Evolutionary conservation across 1,139 yeast species (phyloP).

Genomic region (Nakaseomyces nivariensis): DNA sequence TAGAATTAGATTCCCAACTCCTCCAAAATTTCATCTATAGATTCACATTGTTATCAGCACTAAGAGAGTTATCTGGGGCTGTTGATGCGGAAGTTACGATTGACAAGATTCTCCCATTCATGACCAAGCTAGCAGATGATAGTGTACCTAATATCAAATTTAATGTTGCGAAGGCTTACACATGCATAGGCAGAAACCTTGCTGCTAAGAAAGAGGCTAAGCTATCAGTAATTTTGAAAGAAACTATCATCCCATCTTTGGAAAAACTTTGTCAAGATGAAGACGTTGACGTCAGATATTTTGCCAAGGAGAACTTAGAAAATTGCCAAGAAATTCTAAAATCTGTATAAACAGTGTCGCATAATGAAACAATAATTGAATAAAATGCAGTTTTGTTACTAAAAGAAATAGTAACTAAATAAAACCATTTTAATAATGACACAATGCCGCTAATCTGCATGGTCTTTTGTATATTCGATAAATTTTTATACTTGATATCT

Average conservation of each 20-base stretch:
- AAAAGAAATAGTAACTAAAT: neutral
- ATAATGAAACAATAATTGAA: neutral
- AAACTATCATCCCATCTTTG: constrained; percentile 54
- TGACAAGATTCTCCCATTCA: constrained; percentile 67
- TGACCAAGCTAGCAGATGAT: constrained; percentile 62
- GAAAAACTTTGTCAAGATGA: constrained; percentile 57
- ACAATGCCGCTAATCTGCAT: neutral
- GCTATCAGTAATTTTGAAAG: constrained; percentile 37
- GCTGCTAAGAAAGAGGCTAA: constrained; percentile 19
- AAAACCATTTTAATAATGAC: neutral
- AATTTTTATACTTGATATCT: neutral
- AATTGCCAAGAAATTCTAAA: constrained; percentile 17
- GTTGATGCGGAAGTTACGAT: constrained; percentile 48
- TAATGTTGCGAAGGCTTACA: constrained; percentile 82
- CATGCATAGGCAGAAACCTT: constrained; percentile 47
- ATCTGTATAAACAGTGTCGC: neutral
- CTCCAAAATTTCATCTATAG: constrained; percentile 64
- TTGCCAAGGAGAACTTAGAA: constrained; percentile 54
- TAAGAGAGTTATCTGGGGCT: constrained; percentile 68
- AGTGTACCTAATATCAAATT: constrained; percentile 90
- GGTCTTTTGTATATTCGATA: neutral
- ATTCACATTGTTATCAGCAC: constrained; percentile 81
- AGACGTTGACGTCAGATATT: constrained; percentile 86
- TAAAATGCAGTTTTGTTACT: neutral
- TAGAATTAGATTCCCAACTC: constrained; percentile 38